Evolutionary conservation across 805 yeast species (phyloP).

Genomic region (Metschnikowia amazonensis): DNA sequence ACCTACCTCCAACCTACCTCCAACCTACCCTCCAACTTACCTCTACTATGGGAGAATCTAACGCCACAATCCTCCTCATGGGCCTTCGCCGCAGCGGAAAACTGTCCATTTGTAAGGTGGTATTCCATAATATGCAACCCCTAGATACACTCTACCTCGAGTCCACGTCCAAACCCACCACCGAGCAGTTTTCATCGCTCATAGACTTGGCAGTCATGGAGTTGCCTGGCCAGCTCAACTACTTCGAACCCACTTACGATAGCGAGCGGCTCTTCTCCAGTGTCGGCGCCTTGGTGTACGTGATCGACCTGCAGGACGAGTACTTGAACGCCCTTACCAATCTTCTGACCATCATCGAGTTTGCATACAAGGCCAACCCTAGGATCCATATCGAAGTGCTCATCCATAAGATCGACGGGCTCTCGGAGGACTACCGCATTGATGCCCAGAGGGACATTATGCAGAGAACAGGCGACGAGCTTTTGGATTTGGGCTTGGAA

Average conservation of each 20-base stretch:
- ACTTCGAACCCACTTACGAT: constrained; percentile 82
- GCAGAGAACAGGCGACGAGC: constrained; percentile 92
- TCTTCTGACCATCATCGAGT: constrained; percentile 80
- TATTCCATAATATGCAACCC: constrained; percentile 95
- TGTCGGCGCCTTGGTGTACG: constrained; percentile 89
- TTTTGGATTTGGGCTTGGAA: constrained; percentile 82
- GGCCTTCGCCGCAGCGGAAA: constrained; percentile 90
- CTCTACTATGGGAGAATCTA: constrained; percentile 26
- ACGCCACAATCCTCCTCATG: constrained; percentile 83
- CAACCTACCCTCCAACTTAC: too few species aligned
- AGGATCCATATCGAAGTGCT: constrained; percentile 84
- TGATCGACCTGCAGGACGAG: constrained; percentile 94
- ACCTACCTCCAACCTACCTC: too few species aligned
- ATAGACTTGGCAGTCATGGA: constrained; percentile 90
- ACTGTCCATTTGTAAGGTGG: constrained; percentile 92
- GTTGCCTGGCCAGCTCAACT: constrained; percentile 88
- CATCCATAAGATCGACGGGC: constrained; percentile 93
- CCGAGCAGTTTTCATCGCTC: constrained; percentile 77
- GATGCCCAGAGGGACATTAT: constrained; percentile 96
- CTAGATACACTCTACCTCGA: constrained; percentile 87
- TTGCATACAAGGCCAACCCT: constrained; percentile 82
- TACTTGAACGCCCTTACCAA: constrained; percentile 88
- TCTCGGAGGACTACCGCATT: constrained; percentile 86
- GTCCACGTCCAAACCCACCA: constrained; percentile 83
- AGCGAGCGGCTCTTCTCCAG: constrained; percentile 71